These are phyloP conservation scores for Hanseniaspora guilliermondii DNA, from an alignment of 805 yeast species.

Conservation along the genomic window DNA sequence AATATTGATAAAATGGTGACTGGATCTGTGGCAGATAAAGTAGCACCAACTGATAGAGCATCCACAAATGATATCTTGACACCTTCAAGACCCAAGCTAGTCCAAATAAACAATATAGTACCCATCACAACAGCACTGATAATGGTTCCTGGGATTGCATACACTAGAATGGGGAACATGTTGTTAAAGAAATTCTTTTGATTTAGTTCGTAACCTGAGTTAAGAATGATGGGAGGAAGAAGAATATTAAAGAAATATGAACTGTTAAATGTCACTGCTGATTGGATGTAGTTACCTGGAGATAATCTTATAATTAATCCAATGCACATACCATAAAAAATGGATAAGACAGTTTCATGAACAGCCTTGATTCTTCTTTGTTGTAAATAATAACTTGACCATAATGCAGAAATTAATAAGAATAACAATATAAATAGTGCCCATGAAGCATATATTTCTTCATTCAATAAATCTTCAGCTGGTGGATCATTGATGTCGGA, in stretches of 20 bases:
- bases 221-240: slow-evolving; percentile 89
- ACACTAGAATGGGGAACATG: slow-evolving; percentile 76
- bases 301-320: slow-evolving; percentile 80
- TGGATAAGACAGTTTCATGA: slow-evolving; percentile 95
- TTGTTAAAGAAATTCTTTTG: slow-evolving; percentile 91
- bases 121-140: slow-evolving; percentile 85
- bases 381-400: slow-evolving; percentile 90
- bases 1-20: slow-evolving; percentile 92
- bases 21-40: slow-evolving; percentile 96
- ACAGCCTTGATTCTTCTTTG: slow-evolving; percentile 84
- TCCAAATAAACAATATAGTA: slow-evolving; percentile 76
- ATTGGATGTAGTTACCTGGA: slow-evolving; percentile 96
- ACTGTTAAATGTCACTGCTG: slow-evolving; percentile 88
- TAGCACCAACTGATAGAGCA: slow-evolving; percentile 94
- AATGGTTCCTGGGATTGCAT: slow-evolving; percentile 96
- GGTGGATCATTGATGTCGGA: slow-evolving; percentile 26
- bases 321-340: slow-evolving; percentile 92
- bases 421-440: slow-evolving; percentile 79
- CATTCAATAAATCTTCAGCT: slow-evolving; percentile 71
- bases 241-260: slow-evolving; percentile 86
- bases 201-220: slow-evolving; percentile 92
- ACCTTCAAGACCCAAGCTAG: slow-evolving; percentile 81
- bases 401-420: slow-evolving; percentile 72
- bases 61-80: slow-evolving; percentile 86
- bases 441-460: slow-evolving; percentile 95